Base-by-base conservation (phyloP, 2,329 filamentous ascomycete genomes). In the Thelonectria olida region DNA sequence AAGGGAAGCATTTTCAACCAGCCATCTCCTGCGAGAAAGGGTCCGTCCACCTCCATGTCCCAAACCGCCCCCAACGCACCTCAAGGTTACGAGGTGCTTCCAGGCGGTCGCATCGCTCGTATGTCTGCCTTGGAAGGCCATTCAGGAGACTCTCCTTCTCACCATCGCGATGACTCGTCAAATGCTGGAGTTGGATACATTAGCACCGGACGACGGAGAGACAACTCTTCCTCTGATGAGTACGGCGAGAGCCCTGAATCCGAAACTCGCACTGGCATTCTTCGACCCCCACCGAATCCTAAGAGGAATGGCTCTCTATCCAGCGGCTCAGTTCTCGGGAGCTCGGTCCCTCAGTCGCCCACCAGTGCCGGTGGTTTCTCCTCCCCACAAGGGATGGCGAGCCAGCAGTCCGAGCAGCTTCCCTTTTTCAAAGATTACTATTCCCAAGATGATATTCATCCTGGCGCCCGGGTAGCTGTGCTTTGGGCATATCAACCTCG, bases 371-470 rank as follows among this genome's bases (percentile, higher is more conserved):
- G 84, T 45, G 90, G 89, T 53, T 90, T 92, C 77, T 97, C 94
- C 3, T 97, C 94, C 4, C 93, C 93, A 0, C 91, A 91, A 71
- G 93, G 90, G 23, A 80, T 95, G 63, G 87, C 89, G 22, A 97
- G 93, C 71, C 93, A 95, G 61, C 93, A 97, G 75, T 98, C 95
- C 1, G 96, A 99, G 78, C 96, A 98, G 76, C 81, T 99, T 54
- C 90, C 92, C 4, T 97, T 93, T 74, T 99, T 99, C 87, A 97
- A 97, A 75, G 96, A 99, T 77, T 99, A 99, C 78, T 99, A 99
- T 75, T 98, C 95, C 2, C 90, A 95, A 70, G 96, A 98, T 71
- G 94, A 98, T 71, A 97, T 99, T 59, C 92, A 95, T 71, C 92
- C 95, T 0, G 91, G 92, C 58, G 94, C 98, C 72, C 90, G 91